These are phyloP conservation scores for Meripilus lineatus DNA, from an alignment of 1,284 basidiomycete species.

Conservation along the genomic window DNA sequence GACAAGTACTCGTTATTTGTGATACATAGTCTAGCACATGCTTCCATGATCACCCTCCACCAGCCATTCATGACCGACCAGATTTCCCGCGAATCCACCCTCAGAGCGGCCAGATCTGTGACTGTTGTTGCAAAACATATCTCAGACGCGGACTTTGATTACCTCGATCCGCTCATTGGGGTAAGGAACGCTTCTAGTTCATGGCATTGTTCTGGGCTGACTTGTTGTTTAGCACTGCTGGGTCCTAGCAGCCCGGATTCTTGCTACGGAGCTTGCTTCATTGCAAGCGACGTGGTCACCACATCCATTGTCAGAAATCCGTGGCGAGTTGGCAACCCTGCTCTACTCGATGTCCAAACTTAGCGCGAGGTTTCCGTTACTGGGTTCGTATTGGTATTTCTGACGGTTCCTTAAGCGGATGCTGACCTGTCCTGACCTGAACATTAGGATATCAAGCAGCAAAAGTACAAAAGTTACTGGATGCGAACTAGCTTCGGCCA, in stretches of 20 bases:
- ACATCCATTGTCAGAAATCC: constrained; percentile 39
- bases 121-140: constrained; percentile 57
- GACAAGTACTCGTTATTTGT: constrained; percentile 56
- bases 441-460: constrained; percentile 31
- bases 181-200: constrained; percentile 47
- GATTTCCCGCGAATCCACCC: constrained; percentile 58
- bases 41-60: constrained; percentile 64
- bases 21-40: constrained; percentile 61
- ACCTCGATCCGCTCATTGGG: constrained; percentile 69
- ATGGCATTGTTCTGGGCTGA: constrained; percentile 3
- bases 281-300: constrained; percentile 57
- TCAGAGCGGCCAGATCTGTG: constrained; percentile 53
- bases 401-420: constrained; percentile 9
- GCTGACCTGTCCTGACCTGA: constrained; percentile 10
- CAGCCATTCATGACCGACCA: constrained; percentile 56
- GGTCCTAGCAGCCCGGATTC: constrained; percentile 59
- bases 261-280: constrained; percentile 57
- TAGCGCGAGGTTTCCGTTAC: constrained; percentile 51
- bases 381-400: constrained; percentile 36
- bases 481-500: constrained; percentile 20
- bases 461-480: constrained; percentile 34
- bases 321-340: constrained; percentile 55
- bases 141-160: constrained; percentile 57
- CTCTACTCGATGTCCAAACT: constrained; percentile 62
- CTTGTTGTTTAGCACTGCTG: constrained; percentile 52